Percentiles rank a stretch among this genome's conserved stretches.
These are phyloP conservation scores for Colletotrichum truncatum DNA, from an alignment of 2,329 filamentous ascomycete species.

Conservation along the genomic window DNA sequence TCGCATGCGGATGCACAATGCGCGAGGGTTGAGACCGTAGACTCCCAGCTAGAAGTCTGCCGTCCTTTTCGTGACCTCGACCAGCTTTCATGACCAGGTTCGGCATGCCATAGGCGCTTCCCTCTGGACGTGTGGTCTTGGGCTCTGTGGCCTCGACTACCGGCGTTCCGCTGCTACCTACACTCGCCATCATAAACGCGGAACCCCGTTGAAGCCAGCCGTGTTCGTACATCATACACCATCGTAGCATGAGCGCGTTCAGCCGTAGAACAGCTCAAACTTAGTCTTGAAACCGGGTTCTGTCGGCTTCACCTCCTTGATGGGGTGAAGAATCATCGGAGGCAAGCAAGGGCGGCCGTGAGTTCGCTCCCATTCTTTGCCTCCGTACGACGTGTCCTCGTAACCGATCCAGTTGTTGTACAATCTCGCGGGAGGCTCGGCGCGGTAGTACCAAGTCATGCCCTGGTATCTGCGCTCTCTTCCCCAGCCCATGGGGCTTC, in stretches of 20 bases:
- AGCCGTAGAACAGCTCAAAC: constrained; percentile 50
- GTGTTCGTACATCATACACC: constrained; percentile 30
- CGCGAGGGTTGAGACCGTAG: not conserved
- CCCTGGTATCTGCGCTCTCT: constrained; percentile 66
- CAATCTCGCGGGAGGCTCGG: constrained; percentile 63
- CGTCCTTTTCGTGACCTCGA: not conserved
- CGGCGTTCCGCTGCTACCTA: not conserved
- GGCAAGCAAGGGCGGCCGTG: constrained; percentile 68
- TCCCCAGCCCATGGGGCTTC: constrained; percentile 68
- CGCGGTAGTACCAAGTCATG: constrained; percentile 70
- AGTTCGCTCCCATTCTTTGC: constrained; percentile 62
- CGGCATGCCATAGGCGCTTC: not conserved
- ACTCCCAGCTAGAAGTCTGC: not conserved
- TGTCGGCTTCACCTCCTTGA: constrained; percentile 66
- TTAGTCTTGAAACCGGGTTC: constrained; percentile 49
- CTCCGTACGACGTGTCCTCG: constrained; percentile 63
- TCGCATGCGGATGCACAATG: not conserved
- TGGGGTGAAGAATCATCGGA: constrained; percentile 66
- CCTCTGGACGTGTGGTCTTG: not conserved
- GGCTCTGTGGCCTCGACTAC: not conserved
- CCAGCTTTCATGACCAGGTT: not conserved
- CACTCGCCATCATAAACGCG: not conserved
- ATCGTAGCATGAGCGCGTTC: constrained; percentile 31
- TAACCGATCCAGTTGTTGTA: constrained; percentile 73
- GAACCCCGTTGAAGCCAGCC: constrained; percentile 5